phyloP scores from a whole-genome alignment of 2,329 filamentous ascomycete genomes.

The Fusarium setosum region DNA sequence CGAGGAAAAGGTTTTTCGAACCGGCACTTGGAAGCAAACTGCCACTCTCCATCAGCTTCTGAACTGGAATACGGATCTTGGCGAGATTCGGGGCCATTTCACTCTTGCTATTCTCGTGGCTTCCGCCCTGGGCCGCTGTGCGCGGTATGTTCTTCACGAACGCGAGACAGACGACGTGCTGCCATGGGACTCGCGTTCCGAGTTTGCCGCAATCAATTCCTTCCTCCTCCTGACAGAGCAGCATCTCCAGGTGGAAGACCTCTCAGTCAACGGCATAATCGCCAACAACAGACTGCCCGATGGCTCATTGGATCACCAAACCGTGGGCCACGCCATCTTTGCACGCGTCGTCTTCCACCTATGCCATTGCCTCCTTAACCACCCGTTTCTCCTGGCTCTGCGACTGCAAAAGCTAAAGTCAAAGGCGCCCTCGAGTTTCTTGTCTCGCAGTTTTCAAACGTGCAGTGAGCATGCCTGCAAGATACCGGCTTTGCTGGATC shows the following conservation, averaged over 20 bases:
- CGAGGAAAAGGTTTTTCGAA: background rate
- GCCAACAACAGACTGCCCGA: background rate
- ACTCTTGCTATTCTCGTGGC: constrained; percentile 4
- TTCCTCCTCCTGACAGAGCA: constrained; percentile 14
- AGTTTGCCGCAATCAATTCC: constrained; percentile 22
- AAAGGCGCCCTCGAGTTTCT: constrained; percentile 17
- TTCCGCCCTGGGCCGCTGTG: constrained; percentile 5
- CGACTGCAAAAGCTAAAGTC: constrained; percentile 44
- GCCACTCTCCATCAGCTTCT: constrained; percentile 6
- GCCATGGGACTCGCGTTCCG: constrained; percentile 22
- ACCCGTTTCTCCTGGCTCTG: constrained; percentile 61
- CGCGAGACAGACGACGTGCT: background rate
- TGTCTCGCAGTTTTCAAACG: constrained; percentile 1
- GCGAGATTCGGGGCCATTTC: background rate
- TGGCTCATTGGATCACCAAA: constrained; percentile 1
- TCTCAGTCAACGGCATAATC: background rate
- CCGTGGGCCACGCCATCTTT: constrained; percentile 13
- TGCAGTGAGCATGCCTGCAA: constrained; percentile 9
- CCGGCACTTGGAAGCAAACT: background rate
- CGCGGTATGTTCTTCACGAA: constrained; percentile 1
- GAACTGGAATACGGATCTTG: constrained; percentile 3
- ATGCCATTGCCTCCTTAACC: constrained; percentile 58
- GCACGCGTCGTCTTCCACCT: constrained; percentile 19
- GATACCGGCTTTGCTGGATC: background rate
- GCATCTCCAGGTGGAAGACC: background rate